Conservation (phyloP, 768 basidiomycete species). For the Cytidiella melzeri region DNA sequence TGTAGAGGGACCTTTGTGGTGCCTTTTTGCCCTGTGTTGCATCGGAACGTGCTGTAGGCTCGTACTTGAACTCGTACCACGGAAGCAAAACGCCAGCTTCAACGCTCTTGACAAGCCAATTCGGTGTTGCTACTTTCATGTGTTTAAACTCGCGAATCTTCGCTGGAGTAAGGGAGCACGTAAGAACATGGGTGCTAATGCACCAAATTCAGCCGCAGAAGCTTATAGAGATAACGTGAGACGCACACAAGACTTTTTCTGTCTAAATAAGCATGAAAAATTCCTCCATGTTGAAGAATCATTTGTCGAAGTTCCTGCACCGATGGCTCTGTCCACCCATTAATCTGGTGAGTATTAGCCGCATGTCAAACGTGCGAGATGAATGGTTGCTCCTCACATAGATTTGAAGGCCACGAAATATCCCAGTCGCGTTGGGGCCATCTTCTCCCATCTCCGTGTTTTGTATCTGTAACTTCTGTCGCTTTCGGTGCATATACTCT, state of each 20-base stretch:
- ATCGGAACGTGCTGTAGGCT: constrained; percentile 42
- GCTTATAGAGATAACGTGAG: background rate
- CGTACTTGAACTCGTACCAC: constrained; percentile 72
- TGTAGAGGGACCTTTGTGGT: constrained; percentile 31
- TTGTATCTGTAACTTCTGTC: constrained; percentile 85
- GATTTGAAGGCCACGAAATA: constrained; percentile 73
- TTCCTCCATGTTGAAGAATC: constrained; percentile 77
- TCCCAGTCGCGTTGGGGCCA: constrained; percentile 22
- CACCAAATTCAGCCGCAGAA: background rate
- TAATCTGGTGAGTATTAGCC: constrained; percentile 48
- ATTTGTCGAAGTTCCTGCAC: constrained; percentile 78
- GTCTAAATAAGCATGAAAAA: constrained; percentile 79
- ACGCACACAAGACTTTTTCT: constrained; percentile 69
- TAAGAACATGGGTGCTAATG: constrained; percentile 82
- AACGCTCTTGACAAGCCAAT: constrained; percentile 85
- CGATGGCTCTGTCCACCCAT: constrained; percentile 85
- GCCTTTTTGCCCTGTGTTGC: constrained; percentile 40
- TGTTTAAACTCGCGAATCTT: constrained; percentile 85
- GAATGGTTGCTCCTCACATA: constrained; percentile 53
- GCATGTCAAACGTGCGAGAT: background rate
- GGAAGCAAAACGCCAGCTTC: constrained; percentile 60
- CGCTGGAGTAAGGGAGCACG: constrained; percentile 82
- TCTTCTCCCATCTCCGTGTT: constrained; percentile 39
- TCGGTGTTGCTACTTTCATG: constrained; percentile 86
- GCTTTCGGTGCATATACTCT: constrained; percentile 87